A percentile compares a stretch with the other conserved stretches of the same genome.
These are phyloP conservation scores for Tolypocladium paradoxum DNA, from an alignment of 2,329 filamentous ascomycete species.

Conservation along the genomic window DNA sequence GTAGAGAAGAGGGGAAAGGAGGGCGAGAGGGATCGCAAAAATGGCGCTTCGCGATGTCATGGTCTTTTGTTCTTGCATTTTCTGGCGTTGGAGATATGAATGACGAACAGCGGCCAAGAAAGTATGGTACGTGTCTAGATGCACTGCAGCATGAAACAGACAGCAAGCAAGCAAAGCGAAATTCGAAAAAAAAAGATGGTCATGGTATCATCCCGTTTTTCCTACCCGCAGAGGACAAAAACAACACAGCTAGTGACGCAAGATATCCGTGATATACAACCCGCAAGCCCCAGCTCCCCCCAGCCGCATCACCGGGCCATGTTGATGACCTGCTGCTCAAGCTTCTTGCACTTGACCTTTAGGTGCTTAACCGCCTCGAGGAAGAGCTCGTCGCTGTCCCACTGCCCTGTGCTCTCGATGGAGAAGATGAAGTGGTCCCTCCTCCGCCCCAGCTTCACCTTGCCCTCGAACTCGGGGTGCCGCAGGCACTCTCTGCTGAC, in stretches of 20 bases:
- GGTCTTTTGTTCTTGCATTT: slow-evolving; percentile 9
- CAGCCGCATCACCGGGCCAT: slow-evolving; percentile 39
- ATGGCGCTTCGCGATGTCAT: slow-evolving; percentile 2
- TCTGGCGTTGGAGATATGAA: slow-evolving; percentile 15
- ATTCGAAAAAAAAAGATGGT: slow-evolving; percentile 7
- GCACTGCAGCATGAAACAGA: background rate
- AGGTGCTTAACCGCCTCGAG: slow-evolving; percentile 77
- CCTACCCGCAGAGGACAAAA: slow-evolving; percentile 14
- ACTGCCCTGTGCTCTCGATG: slow-evolving; percentile 91
- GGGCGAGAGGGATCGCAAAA: background rate
- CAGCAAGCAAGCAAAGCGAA: slow-evolving; percentile 1
- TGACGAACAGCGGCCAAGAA: background rate
- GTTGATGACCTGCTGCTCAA: slow-evolving; percentile 59
- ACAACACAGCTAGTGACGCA: background rate
- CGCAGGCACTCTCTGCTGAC: slow-evolving; percentile 88
- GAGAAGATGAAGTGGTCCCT: slow-evolving; percentile 97
- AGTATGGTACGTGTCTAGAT: background rate
- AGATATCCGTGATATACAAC: background rate
- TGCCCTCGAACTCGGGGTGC: slow-evolving; percentile 86
- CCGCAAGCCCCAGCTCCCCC: background rate
- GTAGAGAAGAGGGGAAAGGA: background rate
- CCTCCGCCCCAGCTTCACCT: slow-evolving; percentile 83
- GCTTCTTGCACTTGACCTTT: slow-evolving; percentile 69
- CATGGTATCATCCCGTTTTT: slow-evolving; percentile 22
- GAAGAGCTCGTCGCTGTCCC: slow-evolving; percentile 88